Evolutionary conservation across 2,329 filamentous ascomycete species (phyloP), one percentile per base, ranked within the genome.

Genomic region (Sphaerostilbella broomeana): DNA sequence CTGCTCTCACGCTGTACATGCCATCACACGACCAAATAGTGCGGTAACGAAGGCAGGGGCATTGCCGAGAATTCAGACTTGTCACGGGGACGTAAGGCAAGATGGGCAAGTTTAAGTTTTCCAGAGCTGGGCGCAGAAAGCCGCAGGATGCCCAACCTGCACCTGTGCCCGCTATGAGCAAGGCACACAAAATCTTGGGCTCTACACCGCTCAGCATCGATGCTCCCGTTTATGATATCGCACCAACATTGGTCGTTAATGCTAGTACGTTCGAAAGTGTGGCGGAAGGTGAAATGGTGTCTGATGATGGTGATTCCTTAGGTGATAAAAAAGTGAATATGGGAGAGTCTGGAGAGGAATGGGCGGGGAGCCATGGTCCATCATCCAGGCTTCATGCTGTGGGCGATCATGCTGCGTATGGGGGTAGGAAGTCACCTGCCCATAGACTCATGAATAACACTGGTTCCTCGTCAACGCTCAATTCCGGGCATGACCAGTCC

Each of bases 401-500:
- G 19, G 43, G 26, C 22, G 43, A 35, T 16, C 37, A 30, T 20
- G 38, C 35, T 26, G 51, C 57, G 6, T 51, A 55, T 16, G 45
- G 43, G 6, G 49, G 54, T 31, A 67, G 65, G 6, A 67, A 72
- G 32, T 61, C 62, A 16, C 66, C 67, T 3, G 68, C 61, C 40
- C n/a, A n/a, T n/a, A n/a, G n/a, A 43, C 53, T 12, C 45, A n/a
- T 73, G 24, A 63, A 66, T 27, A 68, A 73, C 34, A 68, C 67
- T 21, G 62, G 65, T 31, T 78, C 75, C 2, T 68, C 62, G 25
- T 75, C 73, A 4, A 77, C 73, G n/a, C 67, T 77, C 43, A 62
- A 62, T 21, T 74, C 73, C 1, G 74, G 69, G 56, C 78, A 78
- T 54, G 73, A 78, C 56, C 71, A 72, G 51, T 55, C 69, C 5